These are phyloP conservation scores for Sclerotinia spermophila DNA, from an alignment of 2,329 filamentous ascomycete species.

Conservation along the genomic window DNA sequence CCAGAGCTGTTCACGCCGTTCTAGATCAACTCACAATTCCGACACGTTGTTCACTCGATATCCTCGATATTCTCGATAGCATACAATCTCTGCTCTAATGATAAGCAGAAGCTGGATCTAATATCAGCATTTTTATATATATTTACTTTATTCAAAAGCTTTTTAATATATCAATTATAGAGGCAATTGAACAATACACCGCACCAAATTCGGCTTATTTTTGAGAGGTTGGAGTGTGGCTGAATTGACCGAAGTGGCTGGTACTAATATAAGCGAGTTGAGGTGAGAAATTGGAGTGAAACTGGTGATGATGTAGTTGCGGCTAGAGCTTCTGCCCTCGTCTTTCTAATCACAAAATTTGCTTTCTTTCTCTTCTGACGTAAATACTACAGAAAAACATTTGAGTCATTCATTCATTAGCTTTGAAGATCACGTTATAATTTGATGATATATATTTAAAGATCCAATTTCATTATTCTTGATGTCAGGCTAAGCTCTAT, in stretches of 20 bases:
- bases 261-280: neutral
- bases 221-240: neutral
- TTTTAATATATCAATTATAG: neutral
- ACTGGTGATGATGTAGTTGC: constrained; percentile 2
- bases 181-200: neutral
- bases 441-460: neutral
- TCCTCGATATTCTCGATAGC: neutral
- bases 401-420: neutral
- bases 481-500: constrained; percentile 1
- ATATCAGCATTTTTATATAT: neutral
- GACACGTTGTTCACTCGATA: neutral
- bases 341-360: constrained; percentile 8
- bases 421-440: neutral
- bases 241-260: neutral
- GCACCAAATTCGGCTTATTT: neutral
- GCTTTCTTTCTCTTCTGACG: neutral
- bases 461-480: neutral
- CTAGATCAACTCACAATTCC: neutral
- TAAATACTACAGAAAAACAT: neutral
- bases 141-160: neutral
- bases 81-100: neutral
- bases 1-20: neutral
- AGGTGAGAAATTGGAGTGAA: neutral
- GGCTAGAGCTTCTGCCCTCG: constrained; percentile 10
- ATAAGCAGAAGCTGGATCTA: neutral